phyloP scores from a whole-genome alignment of 31 red algal genomes.

The Odonthalia washingtoniensis region DNA sequence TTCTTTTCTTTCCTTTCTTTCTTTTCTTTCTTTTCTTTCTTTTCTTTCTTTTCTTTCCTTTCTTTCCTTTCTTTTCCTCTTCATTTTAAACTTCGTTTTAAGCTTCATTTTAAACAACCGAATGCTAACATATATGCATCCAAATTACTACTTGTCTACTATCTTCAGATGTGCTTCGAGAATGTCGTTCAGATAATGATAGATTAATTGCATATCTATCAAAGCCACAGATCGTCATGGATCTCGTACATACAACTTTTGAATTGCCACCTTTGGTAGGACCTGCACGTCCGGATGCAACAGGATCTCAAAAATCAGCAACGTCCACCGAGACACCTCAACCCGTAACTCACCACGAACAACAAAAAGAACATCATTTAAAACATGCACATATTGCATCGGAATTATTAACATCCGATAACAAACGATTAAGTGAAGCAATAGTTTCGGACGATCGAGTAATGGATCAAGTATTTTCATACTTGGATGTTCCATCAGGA shows the following conservation, averaged over 20 bases:
- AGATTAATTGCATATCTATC: constrained; percentile 65
- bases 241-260: constrained; percentile 41
- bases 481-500: constrained; percentile 18
- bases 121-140: too few species aligned
- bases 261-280: constrained; percentile 14
- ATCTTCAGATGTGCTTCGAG: constrained; percentile 59
- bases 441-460: constrained; percentile 41
- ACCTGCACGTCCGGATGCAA: constrained; percentile 2
- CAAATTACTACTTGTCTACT: constrained; percentile 14
- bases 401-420: constrained; percentile 69
- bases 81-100: too few species aligned
- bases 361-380: constrained; percentile 38
- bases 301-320: neutral
- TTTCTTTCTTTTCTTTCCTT: neutral
- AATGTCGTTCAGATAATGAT: constrained; percentile 69
- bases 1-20: neutral
- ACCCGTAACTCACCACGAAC: constrained; percentile 1
- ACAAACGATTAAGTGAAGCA: constrained; percentile 33
- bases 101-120: too few species aligned
- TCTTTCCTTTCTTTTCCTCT: too few species aligned
- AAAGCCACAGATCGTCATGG: constrained; percentile 31
- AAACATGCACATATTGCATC: constrained; percentile 72
- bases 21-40: neutral
- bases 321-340: constrained; percentile 17
- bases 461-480: constrained; percentile 40